Conservation (phyloP, 345 rosid genomes). For the Mercurialis annua region DNA sequence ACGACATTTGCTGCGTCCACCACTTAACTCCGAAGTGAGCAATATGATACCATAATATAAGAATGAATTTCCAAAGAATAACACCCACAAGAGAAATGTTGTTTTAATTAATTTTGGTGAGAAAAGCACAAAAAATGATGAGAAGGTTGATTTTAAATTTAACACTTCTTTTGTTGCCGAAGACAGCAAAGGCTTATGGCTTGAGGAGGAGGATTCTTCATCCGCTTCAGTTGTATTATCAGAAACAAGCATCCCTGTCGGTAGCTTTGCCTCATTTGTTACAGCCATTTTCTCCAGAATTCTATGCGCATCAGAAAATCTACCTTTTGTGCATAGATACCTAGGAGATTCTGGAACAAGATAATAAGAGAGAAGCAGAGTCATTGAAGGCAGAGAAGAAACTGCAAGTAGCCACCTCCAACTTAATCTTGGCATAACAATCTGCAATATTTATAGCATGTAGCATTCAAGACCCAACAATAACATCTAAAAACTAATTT, state of each 20-base stretch:
- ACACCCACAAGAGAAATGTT: constrained; percentile 24
- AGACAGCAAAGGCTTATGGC: constrained; percentile 16
- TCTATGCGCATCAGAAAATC: constrained; percentile 8
- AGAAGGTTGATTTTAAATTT: constrained; percentile 12
- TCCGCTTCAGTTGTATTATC: background rate
- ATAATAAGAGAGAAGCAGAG: constrained; percentile 17
- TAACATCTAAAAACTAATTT: no score
- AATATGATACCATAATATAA: constrained; percentile 24
- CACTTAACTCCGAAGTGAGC: constrained; percentile 25
- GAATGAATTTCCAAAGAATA: constrained; percentile 23
- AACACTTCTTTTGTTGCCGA: constrained; percentile 2
- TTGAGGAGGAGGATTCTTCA: constrained; percentile 14
- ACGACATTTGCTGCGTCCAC: constrained; percentile 10
- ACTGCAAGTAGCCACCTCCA: constrained; percentile 22
- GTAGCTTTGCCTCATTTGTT: constrained; percentile 16
- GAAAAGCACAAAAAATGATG: constrained; percentile 19
- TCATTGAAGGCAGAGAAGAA: constrained; percentile 21
- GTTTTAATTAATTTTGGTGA: constrained; percentile 19
- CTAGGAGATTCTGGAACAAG: constrained; percentile 24
- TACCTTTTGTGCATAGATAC: constrained; percentile 24
- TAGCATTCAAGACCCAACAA: background rate
- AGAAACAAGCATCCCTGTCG: constrained; percentile 22
- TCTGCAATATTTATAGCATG: constrained; percentile 9
- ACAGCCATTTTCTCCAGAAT: constrained; percentile 25
- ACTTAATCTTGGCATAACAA: constrained; percentile 22